Base-by-base conservation (phyloP, 2,329 filamentous ascomycete species). In the Verruconis gallopava region DNA sequence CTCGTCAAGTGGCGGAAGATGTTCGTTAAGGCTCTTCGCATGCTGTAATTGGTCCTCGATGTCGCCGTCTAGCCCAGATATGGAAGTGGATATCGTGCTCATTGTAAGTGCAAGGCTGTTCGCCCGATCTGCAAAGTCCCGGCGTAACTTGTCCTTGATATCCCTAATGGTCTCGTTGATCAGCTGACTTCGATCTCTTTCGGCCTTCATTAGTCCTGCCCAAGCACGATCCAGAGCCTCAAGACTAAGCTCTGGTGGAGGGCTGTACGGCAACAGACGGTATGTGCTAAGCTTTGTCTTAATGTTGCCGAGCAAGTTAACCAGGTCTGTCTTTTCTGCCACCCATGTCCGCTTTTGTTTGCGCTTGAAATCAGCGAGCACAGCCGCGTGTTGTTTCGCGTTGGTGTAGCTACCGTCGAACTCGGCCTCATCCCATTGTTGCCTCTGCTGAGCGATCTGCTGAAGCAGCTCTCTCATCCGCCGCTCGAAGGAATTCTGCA, bases 101-200 rank as follows among this genome's bases (percentile, higher is more conserved):
- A 98, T 73, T 3, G 91, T 88, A 51, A 95, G 71, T 5, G 91
- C 91, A 64, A 98, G 95, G 62, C 96, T 89, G 56, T 98, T 98
- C 47, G 91, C 91, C 66, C 95, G 96, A 65, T 96, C 88, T 13
- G 91, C 91, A 60, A 98, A 98, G 1, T 83, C 85, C 54, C 80
- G 85, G 38, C 91, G 82, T 21, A 98, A 75, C 9, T 79, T 80
- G 58, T 98, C 95, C 61, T 98, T 98, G 71, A 98, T 96, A 59
- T 98, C 91, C 68, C 91, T 75, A 51, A 98, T 98, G 4, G 86
- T 95, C 62, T 96, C 91, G 60, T 98, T 98, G 62, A 98, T 96
- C 51, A 93, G 65, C 61, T 94, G 88, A 47, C 88, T 93, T 51
- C 88, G 77, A 48, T 75, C 76, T 67, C 93, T 86, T 65, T 98